A percentile compares a stretch with the other conserved stretches of the same genome.
phyloP scores from a whole-genome alignment of 306 rosid genomes.

The Arachis stenosperma region DNA sequence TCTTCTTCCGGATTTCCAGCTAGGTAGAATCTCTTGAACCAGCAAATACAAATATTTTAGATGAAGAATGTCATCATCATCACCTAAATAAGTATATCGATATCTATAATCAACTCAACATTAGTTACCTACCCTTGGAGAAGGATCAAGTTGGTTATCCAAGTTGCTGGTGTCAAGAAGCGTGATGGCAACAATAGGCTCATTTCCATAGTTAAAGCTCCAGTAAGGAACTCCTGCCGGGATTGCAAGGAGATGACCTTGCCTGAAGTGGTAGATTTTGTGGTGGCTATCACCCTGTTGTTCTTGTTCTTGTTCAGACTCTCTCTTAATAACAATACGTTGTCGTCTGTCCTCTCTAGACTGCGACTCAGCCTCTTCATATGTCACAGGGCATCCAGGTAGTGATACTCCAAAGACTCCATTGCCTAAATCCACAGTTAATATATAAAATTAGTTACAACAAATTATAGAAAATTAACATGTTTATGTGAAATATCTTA shows the following conservation, averaged over 20 bases:
- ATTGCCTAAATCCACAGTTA: conserved; percentile 6
- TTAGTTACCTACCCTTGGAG: conserved; percentile 52
- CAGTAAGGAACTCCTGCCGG: conserved; percentile 47
- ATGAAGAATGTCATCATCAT: no score
- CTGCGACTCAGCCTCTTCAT: conserved; percentile 18
- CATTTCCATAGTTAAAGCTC: conserved; percentile 37
- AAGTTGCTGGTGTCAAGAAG: conserved; percentile 51
- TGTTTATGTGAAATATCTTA: no score
- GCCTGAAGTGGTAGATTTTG: conserved; percentile 28
- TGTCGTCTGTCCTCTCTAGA: neutral
- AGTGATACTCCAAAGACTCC: conserved; percentile 27
- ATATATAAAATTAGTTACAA: no score
- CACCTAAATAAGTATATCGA: no score
- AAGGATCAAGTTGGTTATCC: conserved; percentile 62
- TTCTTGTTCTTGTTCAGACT: neutral
- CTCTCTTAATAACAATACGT: neutral
- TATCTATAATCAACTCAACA: no score
- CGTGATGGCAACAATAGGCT: conserved; percentile 38
- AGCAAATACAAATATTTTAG: neutral
- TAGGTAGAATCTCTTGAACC: conserved; percentile 58
- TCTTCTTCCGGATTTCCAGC: conserved; percentile 63
- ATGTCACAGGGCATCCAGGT: conserved; percentile 38
- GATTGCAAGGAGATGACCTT: conserved; percentile 39
- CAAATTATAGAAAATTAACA: neutral
- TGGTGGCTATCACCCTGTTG: conserved; percentile 36